These are phyloP conservation scores for Myxozyma mucilagina DNA, from an alignment of 805 yeast species.

Conservation along the genomic window DNA sequence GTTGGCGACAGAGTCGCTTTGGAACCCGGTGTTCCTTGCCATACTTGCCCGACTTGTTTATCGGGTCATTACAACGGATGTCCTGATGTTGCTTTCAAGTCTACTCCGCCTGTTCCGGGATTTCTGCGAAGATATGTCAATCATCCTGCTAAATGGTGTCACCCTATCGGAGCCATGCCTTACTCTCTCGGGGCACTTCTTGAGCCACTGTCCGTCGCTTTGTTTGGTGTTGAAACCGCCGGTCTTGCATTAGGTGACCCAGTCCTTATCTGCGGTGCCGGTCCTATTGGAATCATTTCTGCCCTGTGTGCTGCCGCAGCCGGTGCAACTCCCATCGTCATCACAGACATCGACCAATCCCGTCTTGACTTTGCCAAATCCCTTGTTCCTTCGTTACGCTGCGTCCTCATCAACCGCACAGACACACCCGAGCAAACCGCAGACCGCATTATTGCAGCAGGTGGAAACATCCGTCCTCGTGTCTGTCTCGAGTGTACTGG, in stretches of 20 bases:
- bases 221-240: constrained; percentile 53
- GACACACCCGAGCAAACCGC: constrained; percentile 44
- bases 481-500: constrained; percentile 58
- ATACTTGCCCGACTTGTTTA: constrained; percentile 41
- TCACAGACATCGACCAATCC: constrained; percentile 50
- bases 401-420: constrained; percentile 48
- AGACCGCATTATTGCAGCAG: constrained; percentile 38
- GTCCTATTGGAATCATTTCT: constrained; percentile 58
- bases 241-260: constrained; percentile 53
- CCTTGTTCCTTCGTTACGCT: constrained; percentile 49
- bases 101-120: constrained; percentile 44
- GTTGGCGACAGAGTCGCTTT: constrained; percentile 49
- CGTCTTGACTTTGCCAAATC: constrained; percentile 51
- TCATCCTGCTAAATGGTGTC: constrained; percentile 44
- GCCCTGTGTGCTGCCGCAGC: constrained; percentile 52
- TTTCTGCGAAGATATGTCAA: constrained; percentile 41
- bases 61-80: constrained; percentile 44
- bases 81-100: constrained; percentile 41
- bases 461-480: constrained; percentile 49
- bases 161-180: constrained; percentile 45
- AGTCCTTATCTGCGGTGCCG: constrained; percentile 54
- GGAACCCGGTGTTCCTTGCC: constrained; percentile 57
- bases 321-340: constrained; percentile 55
- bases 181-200: constrained; percentile 57
- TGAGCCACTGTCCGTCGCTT: constrained; percentile 57